Conservation (phyloP, 331 rosid genomes). For the Rosa hybrid region DNA sequence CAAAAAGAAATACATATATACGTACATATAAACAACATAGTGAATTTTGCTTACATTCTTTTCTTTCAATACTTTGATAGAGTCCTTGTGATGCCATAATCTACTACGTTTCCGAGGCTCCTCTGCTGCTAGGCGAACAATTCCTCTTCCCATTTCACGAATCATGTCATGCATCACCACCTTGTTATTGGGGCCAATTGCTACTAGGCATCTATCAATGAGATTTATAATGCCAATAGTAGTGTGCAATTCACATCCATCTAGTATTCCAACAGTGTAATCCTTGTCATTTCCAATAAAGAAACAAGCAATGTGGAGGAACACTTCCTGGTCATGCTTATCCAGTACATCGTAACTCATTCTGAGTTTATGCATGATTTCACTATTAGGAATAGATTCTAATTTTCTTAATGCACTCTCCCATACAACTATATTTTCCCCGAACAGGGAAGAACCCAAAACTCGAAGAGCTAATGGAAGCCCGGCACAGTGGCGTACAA, state of each 20-base stretch:
- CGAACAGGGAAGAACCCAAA: background rate
- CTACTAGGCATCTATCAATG: slow-evolving; percentile 10
- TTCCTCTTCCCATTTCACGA: slow-evolving; percentile 13
- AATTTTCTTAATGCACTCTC: background rate
- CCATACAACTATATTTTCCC: background rate
- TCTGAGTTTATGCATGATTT: slow-evolving; percentile 3
- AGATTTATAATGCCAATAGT: background rate
- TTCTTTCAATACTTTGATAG: background rate
- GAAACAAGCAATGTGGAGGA: slow-evolving; percentile 25
- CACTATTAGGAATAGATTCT: background rate
- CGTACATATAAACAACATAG: background rate
- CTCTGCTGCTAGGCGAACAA: background rate
- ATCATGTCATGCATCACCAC: slow-evolving; percentile 9
- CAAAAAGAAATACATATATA: no score
- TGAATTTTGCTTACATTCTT: background rate
- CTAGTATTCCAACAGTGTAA: background rate
- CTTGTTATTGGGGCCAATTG: rapidly evolving
- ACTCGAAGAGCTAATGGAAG: slow-evolving; percentile 22
- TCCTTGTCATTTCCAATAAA: background rate
- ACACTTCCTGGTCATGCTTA: background rate
- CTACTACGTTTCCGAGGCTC: background rate
- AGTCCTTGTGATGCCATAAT: background rate
- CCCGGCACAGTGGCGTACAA: background rate
- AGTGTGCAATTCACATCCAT: slow-evolving; percentile 13
- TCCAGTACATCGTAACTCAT: slow-evolving; percentile 4